Evolutionary conservation across 2,329 filamentous ascomycete genomes (phyloP).

Genomic region (Lasiodiplodia theobromae): DNA sequence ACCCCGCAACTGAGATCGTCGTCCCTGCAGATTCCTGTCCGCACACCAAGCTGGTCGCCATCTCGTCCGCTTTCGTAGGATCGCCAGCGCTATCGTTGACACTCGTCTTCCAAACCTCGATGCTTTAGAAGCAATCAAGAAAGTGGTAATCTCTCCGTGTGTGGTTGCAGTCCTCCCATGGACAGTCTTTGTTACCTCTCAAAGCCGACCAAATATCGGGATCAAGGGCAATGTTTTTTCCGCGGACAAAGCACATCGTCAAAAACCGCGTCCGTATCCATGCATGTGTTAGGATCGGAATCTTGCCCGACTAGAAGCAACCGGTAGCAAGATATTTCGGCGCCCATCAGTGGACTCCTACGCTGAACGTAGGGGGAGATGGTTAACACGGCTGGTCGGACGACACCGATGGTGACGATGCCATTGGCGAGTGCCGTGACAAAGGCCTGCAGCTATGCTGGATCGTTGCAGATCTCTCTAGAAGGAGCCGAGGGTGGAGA

Average conservation of each 20-base stretch:
- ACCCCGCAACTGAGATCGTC: slow-evolving; percentile 25
- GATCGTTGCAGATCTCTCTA: slow-evolving; percentile 42
- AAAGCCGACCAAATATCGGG: slow-evolving; percentile 54
- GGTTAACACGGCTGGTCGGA: slow-evolving; percentile 73
- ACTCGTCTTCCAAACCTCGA: slow-evolving; percentile 31
- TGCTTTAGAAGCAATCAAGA: slow-evolving; percentile 31
- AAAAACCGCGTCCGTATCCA: slow-evolving; percentile 79
- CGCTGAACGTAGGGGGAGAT: slow-evolving; percentile 63
- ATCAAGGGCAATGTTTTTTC: slow-evolving; percentile 60
- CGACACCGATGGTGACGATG: slow-evolving; percentile 57
- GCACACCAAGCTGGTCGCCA: slow-evolving; percentile 29
- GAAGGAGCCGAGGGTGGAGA: slow-evolving; percentile 49
- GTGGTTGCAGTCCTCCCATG: slow-evolving; percentile 81
- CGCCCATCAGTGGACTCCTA: slow-evolving; percentile 64
- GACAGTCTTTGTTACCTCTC: slow-evolving; percentile 97
- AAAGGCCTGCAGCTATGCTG: slow-evolving; percentile 54
- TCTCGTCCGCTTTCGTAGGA: slow-evolving; percentile 41
- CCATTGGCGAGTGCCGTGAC: slow-evolving; percentile 61
- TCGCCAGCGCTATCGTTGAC: slow-evolving; percentile 32
- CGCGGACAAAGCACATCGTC: slow-evolving; percentile 90
- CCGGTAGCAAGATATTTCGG: slow-evolving; percentile 52
- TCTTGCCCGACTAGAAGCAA: slow-evolving; percentile 36
- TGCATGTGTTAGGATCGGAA: slow-evolving; percentile 39
- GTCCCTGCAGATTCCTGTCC: slow-evolving; percentile 1
- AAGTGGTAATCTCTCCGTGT: slow-evolving; percentile 71